Percentiles rank a stretch among this genome's conserved stretches.
Conservation (phyloP, 2,329 filamentous ascomycete genomes). For the Orbilia ellipsospora region DNA sequence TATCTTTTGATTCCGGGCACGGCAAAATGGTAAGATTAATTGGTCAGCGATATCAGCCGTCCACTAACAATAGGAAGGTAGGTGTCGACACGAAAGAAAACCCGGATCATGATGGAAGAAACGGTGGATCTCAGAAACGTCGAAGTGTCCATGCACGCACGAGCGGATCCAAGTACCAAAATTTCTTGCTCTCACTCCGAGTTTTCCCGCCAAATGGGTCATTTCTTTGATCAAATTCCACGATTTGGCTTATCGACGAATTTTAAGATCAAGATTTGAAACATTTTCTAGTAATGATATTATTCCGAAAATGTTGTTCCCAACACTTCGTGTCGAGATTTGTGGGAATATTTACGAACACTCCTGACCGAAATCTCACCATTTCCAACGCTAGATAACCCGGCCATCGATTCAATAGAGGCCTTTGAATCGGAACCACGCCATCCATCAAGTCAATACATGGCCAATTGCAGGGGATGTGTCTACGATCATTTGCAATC, state of each 20-base stretch:
- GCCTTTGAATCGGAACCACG: no score
- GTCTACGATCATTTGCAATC: no score
- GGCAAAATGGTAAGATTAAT: conserved; percentile 28
- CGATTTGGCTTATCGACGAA: conserved; percentile 24
- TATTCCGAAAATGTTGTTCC: conserved; percentile 25
- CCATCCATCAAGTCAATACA: no score
- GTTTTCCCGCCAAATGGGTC: conserved; percentile 30
- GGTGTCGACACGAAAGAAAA: conserved; percentile 13
- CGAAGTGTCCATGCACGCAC: conserved; percentile 7
- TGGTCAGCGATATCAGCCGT: conserved; percentile 37
- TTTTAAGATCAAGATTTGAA: conserved; percentile 14
- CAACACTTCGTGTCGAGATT: conserved; percentile 19
- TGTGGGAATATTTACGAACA: no score
- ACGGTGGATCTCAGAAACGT: conserved; percentile 1
- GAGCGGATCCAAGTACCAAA: conserved; percentile 23
- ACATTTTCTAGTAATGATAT: conserved; percentile 20
- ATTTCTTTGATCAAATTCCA: not conserved
- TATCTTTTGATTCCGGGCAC: conserved; percentile 16
- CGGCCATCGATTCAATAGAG: no score
- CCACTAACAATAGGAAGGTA: not conserved
- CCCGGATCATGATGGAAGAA: conserved; percentile 5
- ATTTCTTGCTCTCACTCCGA: conserved; percentile 14
- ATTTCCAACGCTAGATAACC: no score
- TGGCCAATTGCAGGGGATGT: no score
- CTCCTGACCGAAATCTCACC: no score